phyloP scores from a whole-genome alignment of 2,329 filamentous ascomycete genomes.

The Colletotrichum lindemuthianum region DNA sequence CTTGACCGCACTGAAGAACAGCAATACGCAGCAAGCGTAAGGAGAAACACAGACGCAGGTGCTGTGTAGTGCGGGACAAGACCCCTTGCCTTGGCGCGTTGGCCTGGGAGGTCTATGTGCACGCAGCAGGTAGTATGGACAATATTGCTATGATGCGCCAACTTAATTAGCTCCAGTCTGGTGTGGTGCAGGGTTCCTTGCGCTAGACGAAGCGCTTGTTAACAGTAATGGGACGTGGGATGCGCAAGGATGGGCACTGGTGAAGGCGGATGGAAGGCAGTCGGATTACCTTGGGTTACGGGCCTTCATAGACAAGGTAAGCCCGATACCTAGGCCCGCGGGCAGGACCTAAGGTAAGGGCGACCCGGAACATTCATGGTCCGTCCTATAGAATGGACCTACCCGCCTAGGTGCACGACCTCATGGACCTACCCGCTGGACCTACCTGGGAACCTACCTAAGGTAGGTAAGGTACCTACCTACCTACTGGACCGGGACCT shows the following conservation, averaged over 20 bases:
- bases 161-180: not conserved
- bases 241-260: too few species aligned
- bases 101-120: slow-evolving; percentile 1
- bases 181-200: slow-evolving; percentile 5
- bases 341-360: not conserved
- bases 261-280: too few species aligned
- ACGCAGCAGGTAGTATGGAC: too few species aligned
- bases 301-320: too few species aligned
- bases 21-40: slow-evolving; percentile 22
- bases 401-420: too few species aligned
- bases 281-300: too few species aligned
- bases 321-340: not conserved
- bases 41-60: slow-evolving; percentile 4
- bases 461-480: too few species aligned
- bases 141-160: not conserved
- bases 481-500: too few species aligned
- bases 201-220: slow-evolving; percentile 4
- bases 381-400: slow-evolving; percentile 3
- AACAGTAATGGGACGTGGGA: not conserved
- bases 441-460: too few species aligned
- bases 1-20: slow-evolving; percentile 16
- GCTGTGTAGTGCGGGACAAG: not conserved
- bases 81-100: slow-evolving; percentile 15
- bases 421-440: too few species aligned
- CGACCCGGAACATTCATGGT: slow-evolving; percentile 26